Evolutionary conservation across 163 green algal genomes (phyloP), one percentile per base, ranked within the genome.

Genomic region (Volvox carteri): DNA sequence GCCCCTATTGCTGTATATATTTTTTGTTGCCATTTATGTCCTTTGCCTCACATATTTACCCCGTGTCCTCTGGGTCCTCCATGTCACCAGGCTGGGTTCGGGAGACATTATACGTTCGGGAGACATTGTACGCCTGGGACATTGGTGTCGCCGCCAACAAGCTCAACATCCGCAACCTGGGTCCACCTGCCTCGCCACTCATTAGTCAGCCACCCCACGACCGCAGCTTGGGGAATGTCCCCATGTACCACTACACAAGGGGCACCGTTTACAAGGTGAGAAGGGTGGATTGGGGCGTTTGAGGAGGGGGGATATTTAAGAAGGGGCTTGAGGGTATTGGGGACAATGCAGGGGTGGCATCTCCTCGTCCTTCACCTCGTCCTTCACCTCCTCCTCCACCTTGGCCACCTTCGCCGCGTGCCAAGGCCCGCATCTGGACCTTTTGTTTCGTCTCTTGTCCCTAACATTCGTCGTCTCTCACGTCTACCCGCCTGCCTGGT

Each of bases 211-310:
- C 95, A 11, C 96, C 96, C 7, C 92, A 95, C 16, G 96, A 99
- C 91, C 56, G 77, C 25, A 35, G 0, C 2, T 39, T 94, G 4
- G 93, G 93, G 35, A 78, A 93, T 1, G 96, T 96, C 0, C 93
- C 94, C 56, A 95, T 98, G 90, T 97, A 95, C 84, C 97, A 99
- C 93, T 99, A 99, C 93, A 99, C 97, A 2, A 98, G 95, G 96
- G 94, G 96, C 52, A 81, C 77, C 9, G 67, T 95, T 23, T 95
- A 93, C 86, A 86, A 94, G 54, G 90, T 92, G 62, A 52, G 90
- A n/a, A n/a, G n/a, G n/a, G n/a, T n/a, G n/a, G n/a, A 87, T 37
- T 37, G 42, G 58, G 77, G 41, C 37, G 50, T 58, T 58, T 58
- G 54, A 4, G 7, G 54, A 11, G 8, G 5, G 54, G 54, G 50